Base-by-base conservation (phyloP, 1,284 basidiomycete genomes). In the Neotropicomus parvogracilis region DNA sequence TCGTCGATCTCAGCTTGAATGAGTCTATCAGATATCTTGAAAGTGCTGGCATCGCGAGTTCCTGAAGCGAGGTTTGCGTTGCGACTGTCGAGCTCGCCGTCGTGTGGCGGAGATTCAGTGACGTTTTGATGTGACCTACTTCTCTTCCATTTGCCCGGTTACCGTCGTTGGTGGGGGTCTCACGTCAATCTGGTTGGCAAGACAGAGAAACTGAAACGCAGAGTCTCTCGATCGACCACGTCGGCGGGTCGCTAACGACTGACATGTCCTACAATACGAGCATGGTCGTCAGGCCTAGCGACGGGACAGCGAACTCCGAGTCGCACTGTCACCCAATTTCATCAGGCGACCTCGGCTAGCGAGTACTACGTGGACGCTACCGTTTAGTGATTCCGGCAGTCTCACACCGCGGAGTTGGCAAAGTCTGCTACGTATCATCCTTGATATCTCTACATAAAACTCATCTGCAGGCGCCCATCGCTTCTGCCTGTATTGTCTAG, bases 271-370 rank as follows among this genome's bases (percentile, higher is more conserved):
- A 11, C n/a, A n/a, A n/a, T n/a, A 36, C 28, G 17, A 10, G 17
- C 11, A 12, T n/a, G 6, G 24, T 8, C 8, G 5, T n/a, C n/a
- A n/a, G n/a, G n/a, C 24, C 24, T 24, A 24, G 24, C 24, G 24
- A 24, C 8, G 14, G 20, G 19, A 31, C 21, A 45, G 12, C 33
- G 35, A 13, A 26, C 24, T 38, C 11, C 32, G 50, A 42, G 46
- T 20, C 21, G 10, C 26, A 26, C 43, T 43, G 42, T 48, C 52
- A 53, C 40, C 32, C 44, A 49, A 59, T 58, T 55, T 50, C 46
- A 39, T 45, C 60, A 63, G 60, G 60, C 60, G 59, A 57, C 59
- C 10, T 59, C 59, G 59, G 60, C 49, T 64, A 50, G 14, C n/a
- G n/a, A n/a, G n/a, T n/a, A n/a, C n/a, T 49, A 51, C 41, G 46